Percentiles rank a stretch among this genome's conserved stretches.
Evolutionary conservation across 805 yeast species (phyloP).

Genomic region (Metschnikowia bowlesiae): DNA sequence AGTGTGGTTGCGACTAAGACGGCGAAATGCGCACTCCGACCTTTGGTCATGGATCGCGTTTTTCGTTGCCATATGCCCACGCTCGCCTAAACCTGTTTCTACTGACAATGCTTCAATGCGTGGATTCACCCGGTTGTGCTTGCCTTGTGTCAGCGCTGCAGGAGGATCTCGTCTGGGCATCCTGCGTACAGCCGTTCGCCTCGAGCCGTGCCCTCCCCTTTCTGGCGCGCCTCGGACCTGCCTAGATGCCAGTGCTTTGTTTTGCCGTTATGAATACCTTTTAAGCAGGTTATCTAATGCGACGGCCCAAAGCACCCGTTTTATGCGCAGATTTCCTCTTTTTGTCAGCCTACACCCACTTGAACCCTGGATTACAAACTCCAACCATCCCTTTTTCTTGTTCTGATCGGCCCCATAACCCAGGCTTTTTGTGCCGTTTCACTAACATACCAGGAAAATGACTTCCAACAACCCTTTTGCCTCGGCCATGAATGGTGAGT

Average conservation of each 20-base stretch:
- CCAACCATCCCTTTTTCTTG: neutral
- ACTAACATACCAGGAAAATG: slow-evolving; percentile 24
- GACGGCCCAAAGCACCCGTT: neutral
- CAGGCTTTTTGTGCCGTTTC: neutral
- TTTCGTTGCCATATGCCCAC: neutral
- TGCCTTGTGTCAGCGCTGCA: neutral
- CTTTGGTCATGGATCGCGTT: neutral
- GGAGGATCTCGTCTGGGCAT: neutral
- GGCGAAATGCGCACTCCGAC: neutral
- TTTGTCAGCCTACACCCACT: slow-evolving; percentile 1
- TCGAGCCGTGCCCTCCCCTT: neutral
- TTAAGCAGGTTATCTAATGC: slow-evolving; percentile 1
- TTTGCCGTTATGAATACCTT: slow-evolving; percentile 3
- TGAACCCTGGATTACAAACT: neutral
- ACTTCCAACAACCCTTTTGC: slow-evolving; percentile 54
- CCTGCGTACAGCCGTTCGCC: slow-evolving; percentile 2
- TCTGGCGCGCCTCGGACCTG: slow-evolving; percentile 5
- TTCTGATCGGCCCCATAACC: neutral
- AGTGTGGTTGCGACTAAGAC: neutral
- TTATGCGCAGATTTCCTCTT: slow-evolving; percentile 1
- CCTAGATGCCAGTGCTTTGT: slow-evolving; percentile 3
- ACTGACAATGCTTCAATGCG: neutral
- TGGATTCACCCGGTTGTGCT: neutral
- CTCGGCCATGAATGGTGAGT: slow-evolving; percentile 38
- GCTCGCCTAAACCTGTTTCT: neutral